Base-by-base conservation (phyloP, 2,329 filamentous ascomycete genomes). In the Aspergillus terreus region DNA sequence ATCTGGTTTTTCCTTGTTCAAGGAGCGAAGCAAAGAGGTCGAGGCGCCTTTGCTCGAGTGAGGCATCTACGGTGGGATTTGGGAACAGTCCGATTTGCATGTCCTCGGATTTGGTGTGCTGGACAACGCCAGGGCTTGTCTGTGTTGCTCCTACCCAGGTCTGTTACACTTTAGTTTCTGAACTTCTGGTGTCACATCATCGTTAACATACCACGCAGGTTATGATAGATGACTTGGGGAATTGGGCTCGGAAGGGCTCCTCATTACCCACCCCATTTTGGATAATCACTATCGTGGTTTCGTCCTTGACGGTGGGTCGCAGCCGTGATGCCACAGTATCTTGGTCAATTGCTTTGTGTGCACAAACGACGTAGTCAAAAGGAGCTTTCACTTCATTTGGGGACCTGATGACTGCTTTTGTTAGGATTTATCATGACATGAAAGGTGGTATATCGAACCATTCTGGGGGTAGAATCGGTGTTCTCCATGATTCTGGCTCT, bases 51-150 rank as follows among this genome's bases (percentile, higher is more conserved):
- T 67, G 53, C 44, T 81, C 78, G 0, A 59, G 6, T 0, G 54
- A 19, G 0, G 41, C 10, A 0, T 73, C 63, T 0, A 71, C 41
- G 0, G 44, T 12, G 0, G 63, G 21, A 30, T 78, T 80, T 0
- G 72, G 66, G 55, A 76, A 82, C 0, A 82, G 61, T 0, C 81
- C 81, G 3, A 83, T 76, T 50, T 83, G 76, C 63, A 79, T 77
- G 54, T 80, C 71, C 59, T 83, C 81, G 11, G 76, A 76, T 47
- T 74, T 76, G 19, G 69, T 78, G 56, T 83, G 81, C 7, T 66
- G 62, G 21, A 82, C 67, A 2, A 76, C 54, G 0, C 81, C 81
- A 0, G 80, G 79, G 6, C 69, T 61, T 2, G 66, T 66, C 56
- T 84, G 81, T 0, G 65, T 72, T 7, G 78, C 79, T 4, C 80